Conservation (phyloP, 257 asterid species). For the Nicotiana tabacum region DNA sequence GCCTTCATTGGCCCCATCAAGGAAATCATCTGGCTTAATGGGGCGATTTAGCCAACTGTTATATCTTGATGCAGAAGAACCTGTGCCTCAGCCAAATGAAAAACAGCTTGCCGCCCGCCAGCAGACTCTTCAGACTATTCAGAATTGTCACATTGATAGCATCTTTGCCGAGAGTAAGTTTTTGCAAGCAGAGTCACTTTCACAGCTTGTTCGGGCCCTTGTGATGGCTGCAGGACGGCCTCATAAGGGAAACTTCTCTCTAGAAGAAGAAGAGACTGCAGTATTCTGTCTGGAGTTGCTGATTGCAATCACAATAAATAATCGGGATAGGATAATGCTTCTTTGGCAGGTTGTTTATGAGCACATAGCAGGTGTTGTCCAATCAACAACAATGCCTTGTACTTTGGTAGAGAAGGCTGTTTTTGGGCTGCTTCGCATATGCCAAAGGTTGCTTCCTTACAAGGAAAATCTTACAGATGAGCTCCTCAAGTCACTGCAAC, state of each 20-base stretch:
- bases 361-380: slow-evolving; percentile 74
- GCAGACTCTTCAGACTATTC: slow-evolving; percentile 64
- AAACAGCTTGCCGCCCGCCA: slow-evolving; percentile 81
- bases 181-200: slow-evolving; percentile 78
- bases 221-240: slow-evolving; percentile 60
- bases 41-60: slow-evolving; percentile 78
- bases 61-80: slow-evolving; percentile 80
- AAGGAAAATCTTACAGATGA: slow-evolving; percentile 85
- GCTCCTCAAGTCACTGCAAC: slow-evolving; percentile 84
- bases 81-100: slow-evolving; percentile 68
- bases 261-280: slow-evolving; percentile 63
- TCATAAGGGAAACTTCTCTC: slow-evolving; percentile 42
- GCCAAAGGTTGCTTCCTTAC: slow-evolving; percentile 91
- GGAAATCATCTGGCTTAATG: slow-evolving; percentile 79
- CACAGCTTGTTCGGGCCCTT: slow-evolving; percentile 79
- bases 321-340: slow-evolving; percentile 85
- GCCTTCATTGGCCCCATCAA: slow-evolving; percentile 40
- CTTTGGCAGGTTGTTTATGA: slow-evolving; percentile 84
- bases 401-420: slow-evolving; percentile 91
- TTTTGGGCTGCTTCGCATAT: slow-evolving; percentile 85
- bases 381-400: slow-evolving; percentile 78
- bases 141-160: slow-evolving; percentile 70
- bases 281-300: slow-evolving; percentile 84
- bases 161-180: slow-evolving; percentile 89
- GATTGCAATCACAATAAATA: slow-evolving; percentile 70